Conservation (phyloP, 805 yeast species). For the Schizosaccharomyces pombe region DNA sequence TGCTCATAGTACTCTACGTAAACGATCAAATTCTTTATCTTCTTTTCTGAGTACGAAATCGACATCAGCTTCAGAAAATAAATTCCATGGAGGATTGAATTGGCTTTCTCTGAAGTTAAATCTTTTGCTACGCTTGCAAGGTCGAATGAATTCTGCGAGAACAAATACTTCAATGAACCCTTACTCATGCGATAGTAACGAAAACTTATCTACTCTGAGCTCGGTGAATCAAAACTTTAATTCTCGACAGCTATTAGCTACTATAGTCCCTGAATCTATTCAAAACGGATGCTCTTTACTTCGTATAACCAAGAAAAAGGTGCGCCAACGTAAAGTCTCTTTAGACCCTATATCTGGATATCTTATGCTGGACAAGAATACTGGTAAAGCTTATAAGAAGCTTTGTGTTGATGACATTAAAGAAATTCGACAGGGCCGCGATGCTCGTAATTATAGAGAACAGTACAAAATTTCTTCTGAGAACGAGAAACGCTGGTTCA, state of each 20-base stretch:
- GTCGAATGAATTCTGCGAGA: no score
- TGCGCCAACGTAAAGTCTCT: slow-evolving; percentile 31
- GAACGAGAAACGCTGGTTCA: slow-evolving; percentile 48
- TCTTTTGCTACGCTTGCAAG: background rate
- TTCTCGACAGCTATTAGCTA: background rate
- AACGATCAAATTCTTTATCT: background rate
- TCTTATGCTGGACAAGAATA: slow-evolving; percentile 33
- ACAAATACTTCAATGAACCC: no score
- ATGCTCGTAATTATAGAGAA: slow-evolving; percentile 68
- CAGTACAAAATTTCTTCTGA: slow-evolving; percentile 54
- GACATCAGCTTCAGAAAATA: background rate
- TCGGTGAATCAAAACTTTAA: no score
- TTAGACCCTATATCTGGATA: slow-evolving; percentile 33
- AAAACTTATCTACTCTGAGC: no score
- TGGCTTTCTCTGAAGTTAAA: background rate
- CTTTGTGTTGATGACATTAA: slow-evolving; percentile 39
- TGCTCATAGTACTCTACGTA: background rate
- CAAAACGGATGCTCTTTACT: slow-evolving; percentile 38
- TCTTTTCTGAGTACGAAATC: background rate
- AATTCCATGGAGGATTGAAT: background rate
- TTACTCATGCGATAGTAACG: no score
- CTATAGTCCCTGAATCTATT: slow-evolving; percentile 23
- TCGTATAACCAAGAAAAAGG: slow-evolving; percentile 48
- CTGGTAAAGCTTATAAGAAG: slow-evolving; percentile 10
- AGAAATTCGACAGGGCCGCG: slow-evolving; percentile 35